Base-by-base conservation (phyloP, 148 eudicot genomes). In the Nyssa sinensis region DNA sequence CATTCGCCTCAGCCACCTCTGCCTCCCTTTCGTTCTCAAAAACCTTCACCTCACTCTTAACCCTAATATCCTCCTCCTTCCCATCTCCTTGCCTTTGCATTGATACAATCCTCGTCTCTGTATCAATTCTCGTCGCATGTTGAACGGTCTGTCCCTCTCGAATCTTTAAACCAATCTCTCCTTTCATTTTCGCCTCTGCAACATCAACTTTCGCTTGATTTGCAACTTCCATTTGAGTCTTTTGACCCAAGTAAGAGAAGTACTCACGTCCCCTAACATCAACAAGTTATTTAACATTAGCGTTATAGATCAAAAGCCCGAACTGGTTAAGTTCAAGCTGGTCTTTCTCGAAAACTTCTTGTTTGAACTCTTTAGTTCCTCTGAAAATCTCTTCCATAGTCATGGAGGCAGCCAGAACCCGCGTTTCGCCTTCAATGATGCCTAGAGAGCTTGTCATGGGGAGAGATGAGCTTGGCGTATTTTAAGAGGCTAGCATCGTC, bases 121-220 rank as follows among this genome's bases (percentile, higher is more conserved):
- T 84, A 23, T 87, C 90, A 11, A 87, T 87, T 35, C 72, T 83
- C 3, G 90, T 80, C 7, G 87, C 88, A 53, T 87, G 82, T 59
- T 87, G 90, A 23, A 73, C 35, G 1, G 88, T 87, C 53, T 77
- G 78, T 1, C 90, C 90, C 23, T 60, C 76, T 25, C 90, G 70
- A 24, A 61, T 57, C 69, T 87, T 87, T 3, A 84, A 64, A 12
- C 90, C 90, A 34, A 84, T 73, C 57, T 66, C 87, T 25, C 87
- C 90, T 53, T 87, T 82, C 82, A 75, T 87, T 69, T 30, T 82
- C 0, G 90, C 87, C 75, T 87, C 90, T 0, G 90, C 82, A 0
- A 87, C 90, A 44, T 87, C 87, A 3, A 87, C 21, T 72, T 74
- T 87, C 14, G 90, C 90, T 77, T 87, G 90, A 69, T 84, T 87